Base-by-base conservation (phyloP, 192 early-diverging fungal species). In the Phycomyces nitens region DNA sequence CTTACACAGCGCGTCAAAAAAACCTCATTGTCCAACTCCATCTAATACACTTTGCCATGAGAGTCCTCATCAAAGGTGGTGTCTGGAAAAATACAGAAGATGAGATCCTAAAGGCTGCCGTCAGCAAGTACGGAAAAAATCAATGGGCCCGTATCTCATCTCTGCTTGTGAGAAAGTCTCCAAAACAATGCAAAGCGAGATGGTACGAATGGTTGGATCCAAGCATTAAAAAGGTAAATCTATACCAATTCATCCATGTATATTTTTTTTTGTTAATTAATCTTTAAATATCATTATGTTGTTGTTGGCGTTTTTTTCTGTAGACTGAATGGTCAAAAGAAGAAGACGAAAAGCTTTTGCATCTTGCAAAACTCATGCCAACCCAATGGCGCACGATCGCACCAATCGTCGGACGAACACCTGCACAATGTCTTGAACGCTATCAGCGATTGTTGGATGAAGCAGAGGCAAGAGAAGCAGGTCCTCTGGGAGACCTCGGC, bases 171-270 rank as follows among this genome's bases (percentile, higher is more conserved):
- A 79, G 95, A 70, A 97, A 98, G 64, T 92, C 94, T 20, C 94
- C 95, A 40, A 99, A 96, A 77, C 95, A 99, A 76, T 99, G 97
- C 80, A 99, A 99, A 82, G 94, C 97, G 10, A 80, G 97, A 65
- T 99, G 97, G 97, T 95, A 86, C 71, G 97, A 99, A 80, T 99
- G 97, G 97, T 82, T 99, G 16, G 97, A 99, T 79, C 95, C 97
- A 5, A 91, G 91, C 57, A 99, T 99, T 79, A 96, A 95, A 72
- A 99, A 99, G 77, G 82, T 83, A 80, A 26, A 26, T n/a, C n/a
- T n/a, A n/a, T n/a, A n/a, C n/a, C n/a, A n/a, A n/a, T n/a, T n/a
- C n/a, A n/a, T n/a, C n/a, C 43, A 16, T 21, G 49, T 15, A 21
- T 24, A 51, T 39, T 8, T 42, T 41, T 34, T 24, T 22, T 16